A percentile compares a stretch with the other conserved stretches of the same genome.
These are phyloP conservation scores for Macrotyloma uniflorum DNA, from an alignment of 306 rosid species.

Conservation along the genomic window DNA sequence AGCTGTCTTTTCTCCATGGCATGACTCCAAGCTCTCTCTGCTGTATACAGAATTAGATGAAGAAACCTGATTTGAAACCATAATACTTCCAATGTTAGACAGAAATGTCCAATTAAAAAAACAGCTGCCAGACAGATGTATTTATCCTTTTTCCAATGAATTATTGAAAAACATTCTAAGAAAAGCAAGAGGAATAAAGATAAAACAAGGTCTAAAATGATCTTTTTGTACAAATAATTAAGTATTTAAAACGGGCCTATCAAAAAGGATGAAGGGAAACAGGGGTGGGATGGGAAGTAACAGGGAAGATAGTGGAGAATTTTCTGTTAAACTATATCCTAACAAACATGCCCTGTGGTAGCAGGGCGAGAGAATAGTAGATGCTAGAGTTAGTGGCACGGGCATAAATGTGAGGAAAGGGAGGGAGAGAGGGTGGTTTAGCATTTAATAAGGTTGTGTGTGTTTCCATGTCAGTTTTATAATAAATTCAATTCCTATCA, in stretches of 20 bases:
- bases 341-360: background rate
- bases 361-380: background rate
- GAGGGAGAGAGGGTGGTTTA: background rate
- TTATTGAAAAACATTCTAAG: background rate
- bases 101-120: background rate
- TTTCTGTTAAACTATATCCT: background rate
- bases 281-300: background rate
- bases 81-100: slow-evolving; percentile 33
- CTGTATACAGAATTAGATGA: slow-evolving; percentile 79
- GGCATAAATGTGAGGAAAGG: background rate
- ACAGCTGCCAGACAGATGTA: background rate
- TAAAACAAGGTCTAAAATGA: slow-evolving; percentile 23
- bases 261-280: background rate
- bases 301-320: background rate
- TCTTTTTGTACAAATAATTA: background rate
- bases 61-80: slow-evolving; percentile 77
- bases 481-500: background rate
- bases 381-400: background rate
- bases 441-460: background rate
- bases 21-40: slow-evolving; percentile 99
- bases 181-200: background rate
- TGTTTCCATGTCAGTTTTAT: background rate
- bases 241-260: background rate
- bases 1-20: slow-evolving; percentile 99
- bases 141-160: background rate